phyloP scores from a whole-genome alignment of 2,329 filamentous ascomycete genomes.

The Ceratocystis albifundus region DNA sequence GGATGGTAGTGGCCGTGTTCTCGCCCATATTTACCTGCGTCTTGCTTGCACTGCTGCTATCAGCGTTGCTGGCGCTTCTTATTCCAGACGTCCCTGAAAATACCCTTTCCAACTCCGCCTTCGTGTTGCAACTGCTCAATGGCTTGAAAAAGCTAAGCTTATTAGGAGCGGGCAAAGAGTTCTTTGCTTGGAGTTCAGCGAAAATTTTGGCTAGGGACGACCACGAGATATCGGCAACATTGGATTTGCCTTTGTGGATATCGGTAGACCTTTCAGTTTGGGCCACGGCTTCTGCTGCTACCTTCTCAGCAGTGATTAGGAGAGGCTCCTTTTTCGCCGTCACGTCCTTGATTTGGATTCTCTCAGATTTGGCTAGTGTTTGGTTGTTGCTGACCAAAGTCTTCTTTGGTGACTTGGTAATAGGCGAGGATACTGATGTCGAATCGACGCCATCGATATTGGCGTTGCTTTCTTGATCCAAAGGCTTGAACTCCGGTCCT shows the following conservation, averaged over 20 bases:
- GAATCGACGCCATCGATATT: background rate
- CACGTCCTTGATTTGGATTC: constrained; percentile 28
- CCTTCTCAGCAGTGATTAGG: constrained; percentile 15
- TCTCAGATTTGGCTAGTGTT: constrained; percentile 28
- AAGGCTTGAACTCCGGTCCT: constrained; percentile 13
- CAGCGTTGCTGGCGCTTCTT: background rate
- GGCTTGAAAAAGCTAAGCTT: constrained; percentile 33
- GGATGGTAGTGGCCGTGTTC: constrained; percentile 29
- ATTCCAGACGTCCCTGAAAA: constrained; percentile 5
- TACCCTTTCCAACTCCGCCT: constrained; percentile 13
- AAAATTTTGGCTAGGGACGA: constrained; percentile 12
- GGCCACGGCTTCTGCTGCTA: constrained; percentile 8
- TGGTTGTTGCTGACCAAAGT: background rate
- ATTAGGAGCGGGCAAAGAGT: constrained; percentile 27
- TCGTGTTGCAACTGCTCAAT: constrained; percentile 27
- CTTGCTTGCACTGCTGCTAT: background rate
- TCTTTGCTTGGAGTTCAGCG: background rate
- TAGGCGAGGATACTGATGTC: background rate
- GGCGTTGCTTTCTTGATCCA: background rate
- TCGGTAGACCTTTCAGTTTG: constrained; percentile 2
- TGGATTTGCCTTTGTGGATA: constrained; percentile 6
- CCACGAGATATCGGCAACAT: constrained; percentile 4
- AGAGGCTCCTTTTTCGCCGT: constrained; percentile 24
- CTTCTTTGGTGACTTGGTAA: constrained; percentile 17
- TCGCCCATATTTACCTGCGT: constrained; percentile 18